Base-by-base conservation (phyloP, 345 rosid genomes). In the Anacardium occidentale region DNA sequence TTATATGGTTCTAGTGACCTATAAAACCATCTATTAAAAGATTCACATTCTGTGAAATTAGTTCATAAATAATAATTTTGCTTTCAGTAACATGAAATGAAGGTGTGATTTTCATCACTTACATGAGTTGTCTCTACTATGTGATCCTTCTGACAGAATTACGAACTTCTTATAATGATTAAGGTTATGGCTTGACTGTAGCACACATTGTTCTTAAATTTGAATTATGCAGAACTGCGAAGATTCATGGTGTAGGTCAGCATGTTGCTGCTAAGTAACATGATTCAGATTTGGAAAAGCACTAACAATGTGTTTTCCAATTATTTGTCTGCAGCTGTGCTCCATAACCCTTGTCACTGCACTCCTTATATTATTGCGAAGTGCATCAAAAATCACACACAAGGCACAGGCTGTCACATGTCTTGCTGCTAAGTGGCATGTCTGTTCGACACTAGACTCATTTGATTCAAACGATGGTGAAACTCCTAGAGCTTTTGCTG, bases 381-480 rank as follows among this genome's bases (percentile, higher is more conserved):
- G 94, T 51, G 97, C 98, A 0, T 81, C 98, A 47, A 94, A 90
- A 75, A 94, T 94, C 77, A 94, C 98, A 13, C 98, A 94, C 87
- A 94, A 92, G 70, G 96, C 96, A 64, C 98, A 94, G 53, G 78
- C 90, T 0, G 85, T 95, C 44, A 89, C 95, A 8, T 82, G 94
- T 88, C 91, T 95, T 37, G 98, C 99, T 12, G 85, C 98, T 1
- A 95, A 95, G 75, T 95, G 99, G 99, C 95, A 95, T 69, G 77
- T 91, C 10, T 90, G 97, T 55, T 93, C 97, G 2, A 92, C 99
- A 25, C 76, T 95, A 42, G 99, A 86, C 17, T 76, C 90, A 0
- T 86, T 89, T 25, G 94, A 89, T 21, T 68, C 78, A 20, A 78
- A 77, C 0, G 99, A 89, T 9, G 86, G 89, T 17, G 97, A 90